Percentiles rank a stretch among this genome's conserved stretches.
phyloP scores from a whole-genome alignment of 2,329 filamentous ascomycete genomes.

The Colletotrichum falcatum region DNA sequence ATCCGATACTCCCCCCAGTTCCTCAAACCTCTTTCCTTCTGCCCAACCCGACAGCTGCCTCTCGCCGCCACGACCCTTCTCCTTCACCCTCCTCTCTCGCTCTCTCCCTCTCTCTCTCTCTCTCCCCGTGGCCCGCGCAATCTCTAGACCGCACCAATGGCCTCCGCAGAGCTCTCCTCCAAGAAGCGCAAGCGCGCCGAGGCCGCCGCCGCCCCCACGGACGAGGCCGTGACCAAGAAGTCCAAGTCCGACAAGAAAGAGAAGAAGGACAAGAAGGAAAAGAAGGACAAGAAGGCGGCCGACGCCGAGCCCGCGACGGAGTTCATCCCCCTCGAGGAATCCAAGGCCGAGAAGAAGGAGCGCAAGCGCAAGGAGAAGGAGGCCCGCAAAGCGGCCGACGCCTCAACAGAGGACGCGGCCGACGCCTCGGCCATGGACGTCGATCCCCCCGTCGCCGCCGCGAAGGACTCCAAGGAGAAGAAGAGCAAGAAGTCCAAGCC shows the following conservation, averaged over 20 bases:
- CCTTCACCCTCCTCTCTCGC: neutral
- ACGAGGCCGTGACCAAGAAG: conserved; percentile 42
- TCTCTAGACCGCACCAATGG: conserved; percentile 11
- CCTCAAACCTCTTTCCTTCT: neutral
- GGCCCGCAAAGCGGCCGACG: conserved; percentile 34
- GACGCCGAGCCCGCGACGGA: conserved; percentile 16
- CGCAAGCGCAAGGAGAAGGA: conserved; percentile 46
- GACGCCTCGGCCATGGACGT: conserved; percentile 36
- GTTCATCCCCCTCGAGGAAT: conserved; percentile 38
- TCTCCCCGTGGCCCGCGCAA: no score
- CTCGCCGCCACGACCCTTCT: neutral
- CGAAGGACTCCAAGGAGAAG: conserved; percentile 43
- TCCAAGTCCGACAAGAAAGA: conserved; percentile 45
- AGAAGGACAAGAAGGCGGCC: conserved; percentile 41
- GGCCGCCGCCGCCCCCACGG: conserved; percentile 28
- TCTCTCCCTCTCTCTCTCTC: neutral
- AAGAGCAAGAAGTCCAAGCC: conserved; percentile 44
- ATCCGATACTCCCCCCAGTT: neutral
- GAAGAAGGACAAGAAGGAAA: conserved; percentile 44
- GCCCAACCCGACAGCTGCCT: neutral
- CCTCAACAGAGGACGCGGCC: conserved; percentile 8
- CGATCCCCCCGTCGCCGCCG: conserved; percentile 23
- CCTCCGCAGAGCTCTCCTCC: conserved; percentile 39
- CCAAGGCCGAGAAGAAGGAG: conserved; percentile 46
- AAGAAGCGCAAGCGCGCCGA: conserved; percentile 46